Base-by-base conservation (phyloP, 345 rosid genomes). In the Euphorbia tirucalli region DNA sequence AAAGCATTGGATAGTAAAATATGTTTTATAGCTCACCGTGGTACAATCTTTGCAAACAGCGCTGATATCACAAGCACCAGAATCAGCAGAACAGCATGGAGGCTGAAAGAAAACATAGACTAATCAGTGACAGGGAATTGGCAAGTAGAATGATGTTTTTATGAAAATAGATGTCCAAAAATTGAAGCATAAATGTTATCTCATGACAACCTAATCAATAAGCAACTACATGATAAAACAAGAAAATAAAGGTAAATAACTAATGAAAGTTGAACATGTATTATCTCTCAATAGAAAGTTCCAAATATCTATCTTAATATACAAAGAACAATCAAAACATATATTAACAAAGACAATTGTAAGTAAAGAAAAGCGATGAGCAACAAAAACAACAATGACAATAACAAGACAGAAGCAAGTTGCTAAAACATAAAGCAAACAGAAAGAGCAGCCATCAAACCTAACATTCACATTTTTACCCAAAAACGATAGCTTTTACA, bases 11-110 rank as follows among this genome's bases (percentile, higher is more conserved):
- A 65, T n/a, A 60, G 28, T 18, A 39, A 4, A 18, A 25, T 27
- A 52, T 35, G 60, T 15, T 13, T 49, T 32, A 67, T 49, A 57
- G 65, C 63, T 86, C 91, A 95, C 99, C 89, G 97, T 95, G 49
- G 98, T 95, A 74, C 99, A 95, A 61, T 95, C 99, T 85, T 89
- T 89, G 88, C 98, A 95, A 11, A 79, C 84, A 32, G 37, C 97
- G 78, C 81, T 80, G 49, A 88, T 68, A 69, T 83, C 82, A 76
- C 99, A 95, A 61, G 90, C 72, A 57, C 70, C 74, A 72, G 83
- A 77, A 72, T 73, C 86, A 73, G 88, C 39, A 70, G 92, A 48
- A 73, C 98, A 92, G 80, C 98, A 94, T 70, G 98, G 97, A 80
- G 93, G 87, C 99, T 95, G 83, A 55, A 25, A 28, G 24, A 31